phyloP scores from a whole-genome alignment of 768 basidiomycete species.

The Collybia sp. region DNA sequence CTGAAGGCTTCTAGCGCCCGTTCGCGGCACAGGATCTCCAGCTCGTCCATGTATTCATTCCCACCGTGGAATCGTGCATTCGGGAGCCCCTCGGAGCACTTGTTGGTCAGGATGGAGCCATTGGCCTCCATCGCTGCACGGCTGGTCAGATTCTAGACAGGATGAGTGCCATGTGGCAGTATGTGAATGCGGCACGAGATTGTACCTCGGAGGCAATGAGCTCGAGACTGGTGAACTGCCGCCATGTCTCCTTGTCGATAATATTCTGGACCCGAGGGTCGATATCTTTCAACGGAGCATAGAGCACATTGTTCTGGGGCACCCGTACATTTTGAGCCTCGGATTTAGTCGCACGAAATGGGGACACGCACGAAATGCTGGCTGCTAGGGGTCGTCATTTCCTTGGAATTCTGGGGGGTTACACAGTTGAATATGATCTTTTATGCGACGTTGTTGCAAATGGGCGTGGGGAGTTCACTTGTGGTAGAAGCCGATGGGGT shows the following conservation, averaged over 20 bases:
- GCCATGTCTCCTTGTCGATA: slow-evolving; percentile 98
- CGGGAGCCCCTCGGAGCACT: slow-evolving; percentile 99
- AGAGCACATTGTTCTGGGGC: slow-evolving; percentile 87
- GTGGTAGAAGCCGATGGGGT: too few species aligned
- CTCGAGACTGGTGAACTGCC: slow-evolving; percentile 95
- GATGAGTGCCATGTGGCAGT: slow-evolving; percentile 4
- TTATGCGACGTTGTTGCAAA: too few species aligned
- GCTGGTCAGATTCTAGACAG: slow-evolving; percentile 86
- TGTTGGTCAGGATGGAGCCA: slow-evolving; percentile 98
- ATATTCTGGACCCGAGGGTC: slow-evolving; percentile 96
- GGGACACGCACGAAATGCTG: slow-evolving; percentile 53
- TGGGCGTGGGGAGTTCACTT: too few species aligned
- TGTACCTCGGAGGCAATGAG: slow-evolving; percentile 96
- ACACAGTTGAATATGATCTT: too few species aligned
- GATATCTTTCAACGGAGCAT: slow-evolving; percentile 80
- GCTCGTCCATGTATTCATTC: slow-evolving; percentile 96
- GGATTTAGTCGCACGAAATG: too few species aligned
- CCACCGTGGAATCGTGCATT: slow-evolving; percentile 95
- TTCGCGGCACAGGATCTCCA: slow-evolving; percentile 91
- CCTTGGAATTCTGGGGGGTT: slow-evolving; percentile 32
- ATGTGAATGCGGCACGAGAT: slow-evolving; percentile 2
- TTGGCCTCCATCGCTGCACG: slow-evolving; percentile 96
- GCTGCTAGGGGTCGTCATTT: slow-evolving; percentile 57
- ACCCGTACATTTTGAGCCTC: too few species aligned
- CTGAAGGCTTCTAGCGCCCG: slow-evolving; percentile 95